phyloP scores from a whole-genome alignment of 768 basidiomycete species.

The Termitomyces sp. region DNA sequence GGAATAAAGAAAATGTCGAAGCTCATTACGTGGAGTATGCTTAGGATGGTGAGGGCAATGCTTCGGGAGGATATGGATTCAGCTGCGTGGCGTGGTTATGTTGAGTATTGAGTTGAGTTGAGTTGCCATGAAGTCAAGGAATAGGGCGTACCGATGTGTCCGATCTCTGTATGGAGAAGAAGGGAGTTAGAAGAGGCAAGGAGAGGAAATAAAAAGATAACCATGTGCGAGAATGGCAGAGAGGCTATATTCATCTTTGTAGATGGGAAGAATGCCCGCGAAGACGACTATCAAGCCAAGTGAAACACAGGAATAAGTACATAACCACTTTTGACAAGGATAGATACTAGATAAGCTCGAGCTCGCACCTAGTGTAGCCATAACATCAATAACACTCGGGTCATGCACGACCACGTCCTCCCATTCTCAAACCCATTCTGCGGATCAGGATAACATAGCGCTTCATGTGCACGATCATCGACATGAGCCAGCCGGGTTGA shows the following conservation, averaged over 20 bases:
- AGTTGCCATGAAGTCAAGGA: no score
- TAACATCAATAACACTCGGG: constrained; percentile 78
- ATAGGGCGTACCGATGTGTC: constrained; percentile 56
- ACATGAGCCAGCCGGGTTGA: no score
- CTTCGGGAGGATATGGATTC: constrained; percentile 50
- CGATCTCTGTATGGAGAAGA: constrained; percentile 60
- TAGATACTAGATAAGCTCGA: no score
- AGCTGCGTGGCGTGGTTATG: constrained; percentile 29
- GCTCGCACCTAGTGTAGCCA: constrained; percentile 62
- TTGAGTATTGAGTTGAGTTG: no score
- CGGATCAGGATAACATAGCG: no score
- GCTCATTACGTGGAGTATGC: constrained; percentile 38
- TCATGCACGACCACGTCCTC: no score
- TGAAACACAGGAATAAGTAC: neutral
- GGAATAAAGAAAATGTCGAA: constrained; percentile 49
- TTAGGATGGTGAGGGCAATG: constrained; percentile 36
- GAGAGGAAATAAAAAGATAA: constrained; percentile 24
- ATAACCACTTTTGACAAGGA: neutral
- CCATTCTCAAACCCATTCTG: no score
- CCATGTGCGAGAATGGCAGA: constrained; percentile 87
- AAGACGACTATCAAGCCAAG: constrained; percentile 79
- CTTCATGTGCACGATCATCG: no score
- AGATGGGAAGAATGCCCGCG: constrained; percentile 82
- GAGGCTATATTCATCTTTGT: constrained; percentile 73
- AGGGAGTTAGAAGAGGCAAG: neutral